phyloP scores from a whole-genome alignment of 768 basidiomycete species.

The Boletellus sp. region DNA sequence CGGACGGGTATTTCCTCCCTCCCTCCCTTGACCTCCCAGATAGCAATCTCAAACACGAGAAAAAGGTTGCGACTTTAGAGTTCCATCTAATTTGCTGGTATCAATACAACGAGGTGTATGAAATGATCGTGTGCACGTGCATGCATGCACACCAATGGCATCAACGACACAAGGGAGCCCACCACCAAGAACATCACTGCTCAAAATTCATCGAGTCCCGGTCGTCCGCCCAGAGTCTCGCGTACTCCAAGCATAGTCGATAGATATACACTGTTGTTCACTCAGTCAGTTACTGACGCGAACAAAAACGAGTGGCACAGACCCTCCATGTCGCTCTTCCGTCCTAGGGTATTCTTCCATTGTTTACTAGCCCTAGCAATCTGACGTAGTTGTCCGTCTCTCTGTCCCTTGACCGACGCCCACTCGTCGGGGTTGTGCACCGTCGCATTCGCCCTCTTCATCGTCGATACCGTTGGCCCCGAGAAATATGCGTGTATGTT shows the following conservation, averaged over 20 bases:
- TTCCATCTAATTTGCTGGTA: background rate
- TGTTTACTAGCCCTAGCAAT: slow-evolving; percentile 91
- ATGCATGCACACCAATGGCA: background rate
- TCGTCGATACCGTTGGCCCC: slow-evolving; percentile 63
- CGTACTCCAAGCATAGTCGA: slow-evolving; percentile 85
- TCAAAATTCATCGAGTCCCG: slow-evolving; percentile 61
- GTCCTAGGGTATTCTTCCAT: slow-evolving; percentile 83
- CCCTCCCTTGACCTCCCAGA: too few species aligned
- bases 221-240: slow-evolving; percentile 79
- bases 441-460: slow-evolving; percentile 52
- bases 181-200: slow-evolving; percentile 8
- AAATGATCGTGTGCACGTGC: background rate
- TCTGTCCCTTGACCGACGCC: slow-evolving; percentile 43
- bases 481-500: slow-evolving; percentile 93
- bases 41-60: too few species aligned
- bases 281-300: background rate
- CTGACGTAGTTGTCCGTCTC: slow-evolving; percentile 67
- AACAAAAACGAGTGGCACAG: slow-evolving; percentile 22
- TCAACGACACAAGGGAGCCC: background rate
- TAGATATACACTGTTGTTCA: slow-evolving; percentile 69
- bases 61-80: background rate
- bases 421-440: slow-evolving; percentile 26
- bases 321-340: slow-evolving; percentile 93
- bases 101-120: background rate
- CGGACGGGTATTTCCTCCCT: too few species aligned